phyloP scores from a whole-genome alignment of 148 eudicot species.

The Spergularia bocconei region DNA sequence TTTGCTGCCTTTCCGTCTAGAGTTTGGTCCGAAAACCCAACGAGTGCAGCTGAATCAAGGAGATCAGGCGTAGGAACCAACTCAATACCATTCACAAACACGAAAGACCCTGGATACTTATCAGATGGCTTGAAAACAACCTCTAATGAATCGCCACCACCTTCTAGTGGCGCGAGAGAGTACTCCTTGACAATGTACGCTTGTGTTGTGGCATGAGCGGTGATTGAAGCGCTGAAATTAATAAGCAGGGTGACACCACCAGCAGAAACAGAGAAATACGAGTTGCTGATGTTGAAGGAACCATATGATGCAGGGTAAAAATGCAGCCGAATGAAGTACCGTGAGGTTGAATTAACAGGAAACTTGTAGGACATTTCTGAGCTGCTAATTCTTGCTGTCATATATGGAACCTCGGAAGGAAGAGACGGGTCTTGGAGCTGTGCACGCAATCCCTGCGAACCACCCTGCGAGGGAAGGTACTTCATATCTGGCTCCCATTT shows the following conservation, averaged over 20 bases:
- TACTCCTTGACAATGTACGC: conserved; percentile 73
- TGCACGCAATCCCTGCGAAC: conserved; percentile 36
- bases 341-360: conserved; percentile 30
- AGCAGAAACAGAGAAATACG: conserved; percentile 52
- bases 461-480: conserved; percentile 33
- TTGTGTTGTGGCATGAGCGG: conserved; percentile 63
- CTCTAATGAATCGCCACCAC: conserved; percentile 25
- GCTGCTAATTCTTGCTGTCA: conserved; percentile 60
- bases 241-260: conserved; percentile 51
- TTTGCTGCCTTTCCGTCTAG: conserved; percentile 30
- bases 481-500: conserved; percentile 63
- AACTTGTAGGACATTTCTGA: conserved; percentile 50
- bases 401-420: conserved; percentile 65
- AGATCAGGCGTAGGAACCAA: conserved; percentile 49
- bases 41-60: conserved; percentile 35
- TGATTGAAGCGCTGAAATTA: conserved; percentile 67
- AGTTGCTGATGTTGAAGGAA: conserved; percentile 39
- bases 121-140: conserved; percentile 54
- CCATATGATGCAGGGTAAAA: conserved; percentile 69
- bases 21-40: conserved; percentile 38
- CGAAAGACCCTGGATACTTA: conserved; percentile 40
- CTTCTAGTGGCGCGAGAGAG: conserved; percentile 33
- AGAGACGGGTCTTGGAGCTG: conserved; percentile 69
- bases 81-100: conserved; percentile 80
- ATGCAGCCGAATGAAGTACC: conserved; percentile 55